These are phyloP conservation scores for Boletus rufocinnamomeus DNA, from an alignment of 768 basidiomycete species.

Conservation along the genomic window DNA sequence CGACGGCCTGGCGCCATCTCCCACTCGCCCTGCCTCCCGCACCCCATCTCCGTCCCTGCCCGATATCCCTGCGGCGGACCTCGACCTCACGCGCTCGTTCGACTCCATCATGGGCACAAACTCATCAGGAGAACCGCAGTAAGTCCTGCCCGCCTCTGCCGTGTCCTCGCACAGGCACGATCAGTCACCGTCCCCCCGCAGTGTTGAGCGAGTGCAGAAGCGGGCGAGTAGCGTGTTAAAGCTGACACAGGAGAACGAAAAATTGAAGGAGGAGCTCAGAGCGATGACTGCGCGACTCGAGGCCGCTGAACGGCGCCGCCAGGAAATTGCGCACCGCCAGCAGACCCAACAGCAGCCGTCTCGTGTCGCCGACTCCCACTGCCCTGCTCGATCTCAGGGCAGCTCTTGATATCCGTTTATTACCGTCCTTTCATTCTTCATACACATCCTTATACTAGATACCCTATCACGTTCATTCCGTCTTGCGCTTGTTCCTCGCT, in stretches of 20 bases:
- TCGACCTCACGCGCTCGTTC: conserved; percentile 47
- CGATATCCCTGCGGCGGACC: conserved; percentile 52
- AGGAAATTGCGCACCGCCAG: conserved; percentile 45
- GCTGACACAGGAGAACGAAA: conserved; percentile 77
- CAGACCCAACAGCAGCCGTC: conserved; percentile 16
- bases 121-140: conserved; percentile 40
- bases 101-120: conserved; percentile 42
- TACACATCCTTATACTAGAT: conserved; percentile 21
- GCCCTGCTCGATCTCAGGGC: conserved; percentile 20
- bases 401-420: conserved; percentile 31
- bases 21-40: conserved; percentile 21
- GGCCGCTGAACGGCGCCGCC: conserved; percentile 66
- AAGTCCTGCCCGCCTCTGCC: conserved; percentile 39
- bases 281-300: conserved; percentile 76
- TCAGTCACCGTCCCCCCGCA: conserved; percentile 34
- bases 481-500: conserved; percentile 14
- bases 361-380: conserved; percentile 15
- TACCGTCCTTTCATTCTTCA: conserved; percentile 28
- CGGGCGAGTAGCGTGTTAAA: conserved; percentile 78
- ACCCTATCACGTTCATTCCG: conserved; percentile 29
- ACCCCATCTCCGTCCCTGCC: conserved; percentile 43
- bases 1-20: conserved; percentile 23
- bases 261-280: conserved; percentile 71
- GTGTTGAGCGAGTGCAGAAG: conserved; percentile 52
- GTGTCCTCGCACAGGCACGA: conserved; percentile 29